Evolutionary conservation across 345 rosid genomes (phyloP), one percentile per base, ranked within the genome.

Genomic region (Moricandia arvensis): DNA sequence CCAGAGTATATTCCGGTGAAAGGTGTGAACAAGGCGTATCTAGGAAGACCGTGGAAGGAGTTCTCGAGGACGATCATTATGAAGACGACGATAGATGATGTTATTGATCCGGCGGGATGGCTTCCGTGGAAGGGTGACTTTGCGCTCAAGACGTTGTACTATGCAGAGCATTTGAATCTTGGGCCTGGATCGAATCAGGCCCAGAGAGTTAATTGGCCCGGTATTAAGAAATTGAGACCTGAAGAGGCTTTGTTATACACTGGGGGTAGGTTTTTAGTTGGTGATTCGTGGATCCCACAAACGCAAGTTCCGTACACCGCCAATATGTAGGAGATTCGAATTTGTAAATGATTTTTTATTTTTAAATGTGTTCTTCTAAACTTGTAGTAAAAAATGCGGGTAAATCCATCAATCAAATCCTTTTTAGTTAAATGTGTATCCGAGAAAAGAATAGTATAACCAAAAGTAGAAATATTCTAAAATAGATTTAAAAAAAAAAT

Each of bases 41-140:
- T 93, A 0, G 98, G 95, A 3, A 86, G 98, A 5, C 98, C 98
- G 4, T 86, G 89, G 91, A 85, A 80, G 57, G 33, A 60, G 64
- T 87, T 29, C 78, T 82, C 98, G 6, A 86, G 83, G 71, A 87
- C 93, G 2, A 63, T 93, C 29, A 60, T 87, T 72, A 85, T 89
- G 87, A 84, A 84, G 37, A 82, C 90, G 4, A 58, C 68, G 21
- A 81, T 93, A 3, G 90, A 83, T 4, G 83, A 81, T 34, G 51
- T 87, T 54, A 86, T 90, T 10, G 86, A 74, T 17, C 92, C 93
- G 0, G 79, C 87, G 3, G 97, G 98, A 0, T 93, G 90, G 91
- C 0, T 70, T 13, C 86, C 83, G 0, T 86, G 90, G 93, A 2
- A 24, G 0, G 94, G 90, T 0, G 53, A 71, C 3, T 79, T 79